phyloP scores from a whole-genome alignment of 208 protist species.

The Perkinsela sp. region DNA sequence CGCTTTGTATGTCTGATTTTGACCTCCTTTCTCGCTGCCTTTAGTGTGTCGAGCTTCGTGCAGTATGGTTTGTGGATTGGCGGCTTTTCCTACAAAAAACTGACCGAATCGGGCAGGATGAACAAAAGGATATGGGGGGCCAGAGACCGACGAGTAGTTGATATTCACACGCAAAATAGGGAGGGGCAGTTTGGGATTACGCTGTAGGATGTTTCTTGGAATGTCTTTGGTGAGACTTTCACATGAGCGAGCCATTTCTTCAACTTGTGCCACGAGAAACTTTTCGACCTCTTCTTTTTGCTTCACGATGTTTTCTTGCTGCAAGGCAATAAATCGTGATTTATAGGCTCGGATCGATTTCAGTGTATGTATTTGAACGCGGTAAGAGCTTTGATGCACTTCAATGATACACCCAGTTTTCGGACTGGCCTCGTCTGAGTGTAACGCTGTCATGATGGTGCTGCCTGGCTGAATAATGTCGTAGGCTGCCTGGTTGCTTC shows the following conservation, averaged over 20 bases:
- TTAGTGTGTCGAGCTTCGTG: slow-evolving; percentile 13
- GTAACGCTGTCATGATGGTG: slow-evolving; percentile 74
- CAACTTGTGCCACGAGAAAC: slow-evolving; percentile 27
- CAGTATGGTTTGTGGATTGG: slow-evolving; percentile 41
- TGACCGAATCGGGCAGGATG: slow-evolving; percentile 57
- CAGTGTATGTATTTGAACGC: slow-evolving; percentile 52
- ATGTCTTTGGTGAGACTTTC: slow-evolving; percentile 25
- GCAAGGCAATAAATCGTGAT: slow-evolving; percentile 40
- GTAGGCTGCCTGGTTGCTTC: slow-evolving; percentile 14
- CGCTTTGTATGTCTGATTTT: slow-evolving; percentile 9
- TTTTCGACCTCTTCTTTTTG: slow-evolving; percentile 48
- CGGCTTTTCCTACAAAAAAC: slow-evolving; percentile 54
- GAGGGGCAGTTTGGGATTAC: slow-evolving; percentile 42
- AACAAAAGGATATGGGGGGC: slow-evolving; percentile 30
- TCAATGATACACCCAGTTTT: slow-evolving; percentile 72
- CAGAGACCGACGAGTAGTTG: slow-evolving; percentile 32
- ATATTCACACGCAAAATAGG: slow-evolving; percentile 46
- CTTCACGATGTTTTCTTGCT: slow-evolving; percentile 11
- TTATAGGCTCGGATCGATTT: slow-evolving; percentile 70
- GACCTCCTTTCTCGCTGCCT: not conserved
- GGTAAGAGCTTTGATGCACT: slow-evolving; percentile 32
- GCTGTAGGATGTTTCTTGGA: slow-evolving; percentile 29
- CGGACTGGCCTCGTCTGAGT: slow-evolving; percentile 65
- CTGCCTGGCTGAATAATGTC: slow-evolving; percentile 87
- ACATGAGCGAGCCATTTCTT: slow-evolving; percentile 38